Conservation (phyloP, 2,329 filamentous ascomycete species). For the Ophiostoma australiae region DNA sequence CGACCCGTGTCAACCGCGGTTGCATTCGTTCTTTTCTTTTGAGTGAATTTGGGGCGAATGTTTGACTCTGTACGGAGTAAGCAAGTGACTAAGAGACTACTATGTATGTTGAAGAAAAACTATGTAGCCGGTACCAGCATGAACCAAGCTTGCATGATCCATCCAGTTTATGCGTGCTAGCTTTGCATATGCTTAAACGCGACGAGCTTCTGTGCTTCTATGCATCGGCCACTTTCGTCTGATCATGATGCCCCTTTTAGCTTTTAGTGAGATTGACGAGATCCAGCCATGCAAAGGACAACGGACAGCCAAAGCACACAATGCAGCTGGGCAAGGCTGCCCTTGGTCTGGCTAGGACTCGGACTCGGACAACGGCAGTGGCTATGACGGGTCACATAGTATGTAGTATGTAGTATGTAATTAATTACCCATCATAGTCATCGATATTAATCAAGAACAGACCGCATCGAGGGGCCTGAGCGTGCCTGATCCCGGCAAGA, state of each 20-base stretch:
- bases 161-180: slow-evolving; percentile 5
- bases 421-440: background rate
- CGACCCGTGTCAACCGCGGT: background rate
- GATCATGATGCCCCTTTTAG: background rate
- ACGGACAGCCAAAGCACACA: background rate
- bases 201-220: background rate
- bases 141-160: slow-evolving; percentile 6
- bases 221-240: background rate
- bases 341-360: background rate
- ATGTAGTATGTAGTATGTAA: too few species aligned
- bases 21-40: background rate
- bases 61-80: background rate
- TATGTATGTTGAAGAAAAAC: background rate
- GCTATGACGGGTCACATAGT: background rate
- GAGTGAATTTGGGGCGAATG: background rate
- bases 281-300: background rate
- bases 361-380: background rate
- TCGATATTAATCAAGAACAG: background rate
- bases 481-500: background rate
- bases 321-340: background rate
- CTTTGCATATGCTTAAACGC: background rate
- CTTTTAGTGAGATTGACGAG: background rate
- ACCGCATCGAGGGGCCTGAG: background rate
- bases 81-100: too few species aligned
- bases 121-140: background rate